Evolutionary conservation across 441 rosid species (phyloP), one percentile per base, ranked within the genome.

Genomic region (Pelargonium fulgidum): DNA sequence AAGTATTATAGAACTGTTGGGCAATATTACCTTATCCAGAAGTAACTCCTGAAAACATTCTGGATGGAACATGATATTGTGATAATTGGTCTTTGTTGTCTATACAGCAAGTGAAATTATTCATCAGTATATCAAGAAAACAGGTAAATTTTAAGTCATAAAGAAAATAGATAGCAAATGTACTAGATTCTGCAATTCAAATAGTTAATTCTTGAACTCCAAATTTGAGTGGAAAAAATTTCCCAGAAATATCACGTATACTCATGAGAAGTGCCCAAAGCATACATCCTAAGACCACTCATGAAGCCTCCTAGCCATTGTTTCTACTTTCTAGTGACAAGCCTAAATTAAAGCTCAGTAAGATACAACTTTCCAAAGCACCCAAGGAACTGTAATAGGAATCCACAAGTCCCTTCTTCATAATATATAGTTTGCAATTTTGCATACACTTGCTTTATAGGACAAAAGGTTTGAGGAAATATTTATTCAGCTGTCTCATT

Each of bases 41-140:
- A 94, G 97, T 79, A 91, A 86, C 63, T 91, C 96, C 73, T 73
- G 84, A 79, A 94, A 91, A 33, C 65, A 44, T 5, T 83, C 81
- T 1, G 96, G 97, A 20, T 73, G 83, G 62, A 84, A 66, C 42
- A 52, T 52, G 66, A 94, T 89, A 3, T 52, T 73, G 17, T 68
- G 76, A 77, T 75, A 87, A 77, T 91, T 87, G 75, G 33, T 75
- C 3, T 90, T 76, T 19, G 91, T 76, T 65, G 87, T 85, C 97
- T 94, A 87, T 86, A 84, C 29, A 59, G 64, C 59, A 20, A 50
- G 19, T 0, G 1, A 75, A 69, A 61, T 11, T 19, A 47, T 39
- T 2, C 10, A 26, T 62, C 2, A 48, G 62, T 41, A 42, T 45
- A 26, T 44, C 48, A 41, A 8, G 61, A n/a, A 4, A 29, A 22